Evolutionary conservation across 2,329 filamentous ascomycete genomes (phyloP), one percentile per base, ranked within the genome.

Genomic region (Botrytis hyacinthi): DNA sequence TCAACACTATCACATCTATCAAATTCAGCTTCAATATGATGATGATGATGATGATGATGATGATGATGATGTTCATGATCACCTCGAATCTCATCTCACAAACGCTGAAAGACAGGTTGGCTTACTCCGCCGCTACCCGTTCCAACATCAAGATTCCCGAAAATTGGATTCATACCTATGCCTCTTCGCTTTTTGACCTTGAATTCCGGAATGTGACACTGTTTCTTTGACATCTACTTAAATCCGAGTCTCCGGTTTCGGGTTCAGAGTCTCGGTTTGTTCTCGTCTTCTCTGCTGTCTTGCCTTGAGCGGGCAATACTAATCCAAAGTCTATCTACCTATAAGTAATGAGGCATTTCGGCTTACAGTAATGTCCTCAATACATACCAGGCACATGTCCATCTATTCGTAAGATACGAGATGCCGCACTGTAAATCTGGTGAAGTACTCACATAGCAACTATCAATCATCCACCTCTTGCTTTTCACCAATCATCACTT

Each of bases 191-290:
- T 59, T 32, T 37, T 5, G 7, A 69, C 35, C 37, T 42, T 22
- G 44, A 16, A 16, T 5, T 18, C 66, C 66, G 48, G 48, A 42
- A 69, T 57, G 48, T 69, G 48, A 40, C 18, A 57, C 66, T 20
- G 18, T 57, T 57, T 37, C 29, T 42, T 69, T 69, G 66, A 42
- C 37, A 69, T 69, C 66, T 57, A 57, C 48, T 32, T 57, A 14
- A 68, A 68, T 68, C 66, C 35, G 66, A 69, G 66, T 69, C 48
- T 69, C 48, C 48, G 66, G 66, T 69, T 57, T 69, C 37, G 48
- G 66, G 48, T 57, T 48, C 66, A 69, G 20, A 26, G 66, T 69
- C 66, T 69, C 66, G 48, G 48, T 42, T 57, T 26, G 26, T 42
- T 48, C 26, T 57, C 48, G 26, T 29, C 14, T 9, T 32, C 66